A percentile compares a stretch with the other conserved stretches of the same genome.
Conservation (phyloP, 2,329 filamentous ascomycete species). For the Truncatella angustata region DNA sequence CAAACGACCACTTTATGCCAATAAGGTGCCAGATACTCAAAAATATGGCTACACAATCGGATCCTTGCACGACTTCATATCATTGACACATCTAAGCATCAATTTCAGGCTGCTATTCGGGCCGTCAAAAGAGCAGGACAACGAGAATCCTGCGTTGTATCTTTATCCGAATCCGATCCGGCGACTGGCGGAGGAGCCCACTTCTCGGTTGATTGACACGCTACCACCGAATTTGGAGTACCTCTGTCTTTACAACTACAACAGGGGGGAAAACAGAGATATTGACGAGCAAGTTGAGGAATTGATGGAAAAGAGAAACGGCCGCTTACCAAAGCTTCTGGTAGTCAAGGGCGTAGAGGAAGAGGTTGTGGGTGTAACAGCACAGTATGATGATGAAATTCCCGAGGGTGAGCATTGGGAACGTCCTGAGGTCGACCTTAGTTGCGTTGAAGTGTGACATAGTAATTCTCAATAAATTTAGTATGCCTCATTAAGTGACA, state of each 20-base stretch:
- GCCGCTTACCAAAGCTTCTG: no score
- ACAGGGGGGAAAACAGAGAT: background rate
- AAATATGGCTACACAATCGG: constrained; percentile 5
- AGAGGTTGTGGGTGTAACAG: no score
- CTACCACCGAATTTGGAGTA: background rate
- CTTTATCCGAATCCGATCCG: no score
- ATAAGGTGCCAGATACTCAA: background rate
- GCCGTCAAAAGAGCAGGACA: background rate
- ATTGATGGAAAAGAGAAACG: background rate
- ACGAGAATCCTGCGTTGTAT: background rate
- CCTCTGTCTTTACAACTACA: constrained; percentile 5
- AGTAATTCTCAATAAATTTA: no score
- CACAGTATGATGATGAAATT: no score
- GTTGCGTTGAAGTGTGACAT: no score
- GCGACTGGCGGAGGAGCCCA: background rate
- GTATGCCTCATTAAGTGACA: no score
- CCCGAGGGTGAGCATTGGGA: no score
- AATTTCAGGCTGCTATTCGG: background rate
- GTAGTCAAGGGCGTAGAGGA: no score
- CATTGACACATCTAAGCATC: constrained; percentile 1
- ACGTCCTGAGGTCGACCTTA: no score
- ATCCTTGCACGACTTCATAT: background rate
- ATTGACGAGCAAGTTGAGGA: background rate
- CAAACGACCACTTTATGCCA: background rate
- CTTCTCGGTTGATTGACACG: background rate